Percentiles rank a stretch among this genome's conserved stretches.
Conservation (phyloP, 495 filamentous ascomycete species). For the Aspergillus asperescens region DNA sequence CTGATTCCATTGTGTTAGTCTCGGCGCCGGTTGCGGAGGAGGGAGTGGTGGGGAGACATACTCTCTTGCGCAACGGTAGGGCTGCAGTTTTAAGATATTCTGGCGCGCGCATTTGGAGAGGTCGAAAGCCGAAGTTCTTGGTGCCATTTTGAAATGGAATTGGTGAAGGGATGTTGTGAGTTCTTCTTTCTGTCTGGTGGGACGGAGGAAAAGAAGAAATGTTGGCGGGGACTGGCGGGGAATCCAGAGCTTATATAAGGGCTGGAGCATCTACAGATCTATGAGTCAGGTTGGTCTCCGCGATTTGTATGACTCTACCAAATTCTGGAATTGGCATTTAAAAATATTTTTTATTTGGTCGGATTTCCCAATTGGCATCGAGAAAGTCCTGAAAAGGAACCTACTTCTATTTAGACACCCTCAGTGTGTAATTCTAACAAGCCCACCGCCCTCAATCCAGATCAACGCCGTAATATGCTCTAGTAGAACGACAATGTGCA, state of each 20-base stretch:
- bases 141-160: constrained; percentile 31
- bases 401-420: neutral
- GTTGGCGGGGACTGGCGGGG: constrained; percentile 9
- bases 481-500: neutral
- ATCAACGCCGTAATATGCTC: constrained; percentile 5
- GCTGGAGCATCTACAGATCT: neutral
- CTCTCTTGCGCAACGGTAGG: constrained; percentile 83
- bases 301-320: neutral
- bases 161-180: neutral
- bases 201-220: neutral
- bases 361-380: neutral
- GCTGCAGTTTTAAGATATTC: constrained; percentile 77
- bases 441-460: neutral
- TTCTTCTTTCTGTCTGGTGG: neutral
- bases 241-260: neutral
- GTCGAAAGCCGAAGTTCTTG: constrained; percentile 55
- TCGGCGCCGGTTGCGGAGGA: constrained; percentile 1
- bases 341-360: neutral
- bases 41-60: constrained; percentile 38
- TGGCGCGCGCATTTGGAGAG: constrained; percentile 73
- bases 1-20: constrained; percentile 46
- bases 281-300: constrained; percentile 6
- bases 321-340: neutral
- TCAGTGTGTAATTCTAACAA: neutral
- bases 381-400: neutral